Evolutionary conservation across 2,329 filamentous ascomycete species (phyloP).

Genomic region (Chaetomium sp.): DNA sequence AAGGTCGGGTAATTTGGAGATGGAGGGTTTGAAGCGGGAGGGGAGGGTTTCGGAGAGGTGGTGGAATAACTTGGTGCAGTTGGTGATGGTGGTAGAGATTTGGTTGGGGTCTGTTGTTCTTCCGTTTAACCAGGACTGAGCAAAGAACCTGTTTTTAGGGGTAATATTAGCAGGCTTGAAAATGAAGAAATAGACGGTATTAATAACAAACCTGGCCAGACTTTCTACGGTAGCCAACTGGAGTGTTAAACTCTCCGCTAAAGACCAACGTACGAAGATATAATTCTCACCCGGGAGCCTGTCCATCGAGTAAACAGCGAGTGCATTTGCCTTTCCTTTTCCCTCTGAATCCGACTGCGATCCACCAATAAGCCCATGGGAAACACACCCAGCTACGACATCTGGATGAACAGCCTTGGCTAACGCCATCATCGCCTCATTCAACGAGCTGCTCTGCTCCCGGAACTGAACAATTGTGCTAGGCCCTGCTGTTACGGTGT

Average conservation of each 20-base stretch:
- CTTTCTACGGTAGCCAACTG: background rate
- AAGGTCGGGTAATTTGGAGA: background rate
- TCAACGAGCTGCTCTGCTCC: background rate
- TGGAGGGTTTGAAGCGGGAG: background rate
- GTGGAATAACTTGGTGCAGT: background rate
- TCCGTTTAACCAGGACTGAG: background rate
- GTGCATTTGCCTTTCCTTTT: background rate
- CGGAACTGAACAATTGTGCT: constrained; percentile 6
- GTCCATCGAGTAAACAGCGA: background rate
- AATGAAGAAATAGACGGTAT: no score
- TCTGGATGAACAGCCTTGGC: background rate
- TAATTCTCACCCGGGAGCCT: background rate
- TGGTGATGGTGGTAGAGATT: background rate
- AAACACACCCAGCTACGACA: background rate
- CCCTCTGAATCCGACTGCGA: background rate
- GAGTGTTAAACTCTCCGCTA: background rate
- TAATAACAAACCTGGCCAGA: background rate
- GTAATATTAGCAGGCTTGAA: background rate
- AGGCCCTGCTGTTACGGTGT: background rate
- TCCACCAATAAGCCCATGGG: background rate
- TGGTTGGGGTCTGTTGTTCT: no score
- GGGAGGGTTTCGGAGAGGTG: background rate
- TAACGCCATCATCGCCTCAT: background rate
- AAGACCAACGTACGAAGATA: background rate
- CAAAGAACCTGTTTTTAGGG: background rate